These are phyloP conservation scores for Aspergillus piperis DNA, from an alignment of 2,329 filamentous ascomycete genomes.

Conservation along the genomic window DNA sequence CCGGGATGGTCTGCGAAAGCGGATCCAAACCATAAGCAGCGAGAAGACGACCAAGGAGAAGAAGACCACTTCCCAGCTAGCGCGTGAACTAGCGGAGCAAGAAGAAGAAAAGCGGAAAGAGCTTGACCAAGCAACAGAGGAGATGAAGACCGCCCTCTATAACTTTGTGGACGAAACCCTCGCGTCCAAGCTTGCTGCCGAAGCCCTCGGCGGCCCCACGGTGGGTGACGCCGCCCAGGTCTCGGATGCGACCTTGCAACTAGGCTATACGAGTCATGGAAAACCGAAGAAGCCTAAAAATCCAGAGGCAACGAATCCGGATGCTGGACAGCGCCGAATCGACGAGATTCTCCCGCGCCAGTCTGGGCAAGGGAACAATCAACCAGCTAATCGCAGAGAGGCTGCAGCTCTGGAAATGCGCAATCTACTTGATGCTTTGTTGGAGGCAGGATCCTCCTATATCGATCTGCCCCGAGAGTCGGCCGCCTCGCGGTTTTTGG, in stretches of 20 bases:
- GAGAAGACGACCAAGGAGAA: conserved; percentile 60
- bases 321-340: conserved; percentile 50
- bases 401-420: conserved; percentile 52
- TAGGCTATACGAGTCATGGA: conserved; percentile 57
- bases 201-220: conserved; percentile 79
- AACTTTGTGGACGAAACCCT: conserved; percentile 71
- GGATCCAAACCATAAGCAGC: conserved; percentile 62
- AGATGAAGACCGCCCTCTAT: conserved; percentile 65
- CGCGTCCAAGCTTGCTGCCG: conserved; percentile 75
- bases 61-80: conserved; percentile 62
- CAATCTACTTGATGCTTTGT: conserved; percentile 48
- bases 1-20: conserved; percentile 51
- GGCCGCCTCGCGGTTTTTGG: conserved; percentile 55
- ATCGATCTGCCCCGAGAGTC: conserved; percentile 53
- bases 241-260: conserved; percentile 55
- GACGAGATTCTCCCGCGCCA: conserved; percentile 52
- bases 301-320: conserved; percentile 33
- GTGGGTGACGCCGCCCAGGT: conserved; percentile 73
- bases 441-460: conserved; percentile 51
- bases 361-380: conserved; percentile 25
- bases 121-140: conserved; percentile 63
- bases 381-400: conserved; percentile 47
- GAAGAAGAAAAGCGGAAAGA: conserved; percentile 60
- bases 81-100: conserved; percentile 62
- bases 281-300: conserved; percentile 44